Evolutionary conservation across 768 basidiomycete genomes (phyloP), one percentile per base, ranked within the genome.

Genomic region (Tulasnella sp.): DNA sequence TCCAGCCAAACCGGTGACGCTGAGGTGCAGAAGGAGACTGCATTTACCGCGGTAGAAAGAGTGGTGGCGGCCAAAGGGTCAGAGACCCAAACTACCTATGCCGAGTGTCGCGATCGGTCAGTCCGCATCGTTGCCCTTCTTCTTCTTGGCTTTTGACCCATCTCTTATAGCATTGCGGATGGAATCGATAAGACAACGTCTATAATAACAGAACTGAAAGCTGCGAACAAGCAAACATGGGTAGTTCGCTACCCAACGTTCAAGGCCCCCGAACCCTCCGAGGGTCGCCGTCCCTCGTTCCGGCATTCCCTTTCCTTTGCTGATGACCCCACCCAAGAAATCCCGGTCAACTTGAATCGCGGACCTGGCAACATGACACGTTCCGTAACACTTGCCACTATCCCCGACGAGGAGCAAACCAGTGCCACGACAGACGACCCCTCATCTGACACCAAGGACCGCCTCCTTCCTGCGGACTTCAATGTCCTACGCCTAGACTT

Each of bases 401-500:
- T 59, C 42, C 25, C 70, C 81, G 49, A 71, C 76, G 11, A 64
- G 32, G 37, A 37, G 72, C 77, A 15, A 70, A 62, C 74, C 5
- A 80, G 81, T 63, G 68, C 67, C 36, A 70, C 70, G 50, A 76
- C 75, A 21, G 64, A 67, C 21, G 62, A 65, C 12, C 48, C 59
- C 14, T 63, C 42, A n/a, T 14, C 37, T 14, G 66, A 63, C 36
- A 61, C 50, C 6, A 65, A 67, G 21, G 67, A 63, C 34, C 34
- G 35, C 2, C 55, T 57, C 41, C 19, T 57, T 32, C 67, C 71
- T 1, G 73, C 77, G 39, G 85, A 87, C 61, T 92, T 98, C 69
- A 80, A 84, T 60, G 83, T 97, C 51, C 81, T 97, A 60, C 85
- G 86, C 11, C 79, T 98, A 42, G 92, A 98, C 71, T 82, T 98